phyloP scores from a whole-genome alignment of 2,329 filamentous ascomycete genomes.

The Rosellinia necatrix region DNA sequence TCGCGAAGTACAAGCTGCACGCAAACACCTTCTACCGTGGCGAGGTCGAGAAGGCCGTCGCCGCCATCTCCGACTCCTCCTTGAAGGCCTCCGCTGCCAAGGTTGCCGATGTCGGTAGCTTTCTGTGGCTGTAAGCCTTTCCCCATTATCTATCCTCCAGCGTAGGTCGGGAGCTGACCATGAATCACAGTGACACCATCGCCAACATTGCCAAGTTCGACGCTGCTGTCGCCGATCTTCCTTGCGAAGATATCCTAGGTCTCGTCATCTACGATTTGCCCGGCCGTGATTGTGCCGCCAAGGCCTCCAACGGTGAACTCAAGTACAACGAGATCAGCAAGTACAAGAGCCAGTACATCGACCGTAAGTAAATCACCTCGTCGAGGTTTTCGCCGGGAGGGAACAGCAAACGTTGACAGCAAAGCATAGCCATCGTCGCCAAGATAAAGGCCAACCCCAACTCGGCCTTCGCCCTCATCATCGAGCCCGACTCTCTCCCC shows the following conservation, averaged over 20 bases:
- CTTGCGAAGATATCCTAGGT: slow-evolving; percentile 46
- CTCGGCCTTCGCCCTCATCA: slow-evolving; percentile 51
- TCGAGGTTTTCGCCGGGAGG: not conserved
- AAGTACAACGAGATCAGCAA: slow-evolving; percentile 53
- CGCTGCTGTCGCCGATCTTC: slow-evolving; percentile 51
- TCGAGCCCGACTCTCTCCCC: slow-evolving; percentile 62
- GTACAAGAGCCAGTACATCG: slow-evolving; percentile 60
- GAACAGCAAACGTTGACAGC: not conserved
- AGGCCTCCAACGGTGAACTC: slow-evolving; percentile 64
- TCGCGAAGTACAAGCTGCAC: slow-evolving; percentile 38
- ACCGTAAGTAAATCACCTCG: slow-evolving; percentile 40
- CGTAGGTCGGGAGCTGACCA: slow-evolving; percentile 13
- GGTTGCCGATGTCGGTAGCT: slow-evolving; percentile 58
- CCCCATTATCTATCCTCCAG: not conserved
- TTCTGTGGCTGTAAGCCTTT: slow-evolving; percentile 57
- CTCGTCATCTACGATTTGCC: slow-evolving; percentile 64
- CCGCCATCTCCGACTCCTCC: slow-evolving; percentile 46
- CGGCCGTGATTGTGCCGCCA: slow-evolving; percentile 63
- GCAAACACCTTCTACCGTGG: slow-evolving; percentile 40
- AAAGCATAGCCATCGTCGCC: slow-evolving; percentile 44
- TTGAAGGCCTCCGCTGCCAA: slow-evolving; percentile 58
- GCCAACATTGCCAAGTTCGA: slow-evolving; percentile 56
- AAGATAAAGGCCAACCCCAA: slow-evolving; percentile 53
- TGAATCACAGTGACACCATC: slow-evolving; percentile 50
- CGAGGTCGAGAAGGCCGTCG: slow-evolving; percentile 38